A percentile compares a stretch with the other conserved stretches of the same genome.
phyloP scores from a whole-genome alignment of 352 stramenopile genomes.

The Phytophthora constricta region DNA sequence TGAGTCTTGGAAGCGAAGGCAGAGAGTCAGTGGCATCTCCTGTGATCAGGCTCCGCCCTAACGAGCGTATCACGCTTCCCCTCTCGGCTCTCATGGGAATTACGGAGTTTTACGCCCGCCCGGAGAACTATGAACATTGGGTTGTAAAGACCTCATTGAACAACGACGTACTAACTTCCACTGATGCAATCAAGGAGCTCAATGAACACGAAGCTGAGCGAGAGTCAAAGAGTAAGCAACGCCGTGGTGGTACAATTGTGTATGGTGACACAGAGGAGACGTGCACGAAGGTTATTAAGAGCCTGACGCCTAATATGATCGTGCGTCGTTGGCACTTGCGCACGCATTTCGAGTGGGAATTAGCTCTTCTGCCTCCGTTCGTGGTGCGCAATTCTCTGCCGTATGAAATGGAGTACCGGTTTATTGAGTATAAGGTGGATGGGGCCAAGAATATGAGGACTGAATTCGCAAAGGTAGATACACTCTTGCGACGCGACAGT shows the following conservation, averaged over 20 bases:
- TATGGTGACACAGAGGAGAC: constrained; percentile 79
- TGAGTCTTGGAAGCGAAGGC: constrained; percentile 58
- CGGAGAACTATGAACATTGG: constrained; percentile 73
- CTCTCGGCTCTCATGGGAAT: constrained; percentile 82
- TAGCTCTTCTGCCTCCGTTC: constrained; percentile 79
- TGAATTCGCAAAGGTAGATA: constrained; percentile 72
- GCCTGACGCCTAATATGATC: constrained; percentile 75
- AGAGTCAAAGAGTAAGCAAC: constrained; percentile 58
- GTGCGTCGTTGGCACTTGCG: constrained; percentile 77
- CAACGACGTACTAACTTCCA: constrained; percentile 76
- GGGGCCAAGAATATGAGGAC: constrained; percentile 52
- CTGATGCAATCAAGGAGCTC: constrained; percentile 60
- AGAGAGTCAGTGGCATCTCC: constrained; percentile 61
- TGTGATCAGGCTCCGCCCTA: constrained; percentile 63
- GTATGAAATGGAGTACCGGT: constrained; percentile 86
- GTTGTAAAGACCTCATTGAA: constrained; percentile 78
- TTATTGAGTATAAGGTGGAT: constrained; percentile 82
- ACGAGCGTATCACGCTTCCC: constrained; percentile 71
- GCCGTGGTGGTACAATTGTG: constrained; percentile 72
- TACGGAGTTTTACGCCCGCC: constrained; percentile 82
- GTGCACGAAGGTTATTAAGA: constrained; percentile 75
- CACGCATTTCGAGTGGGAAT: constrained; percentile 84
- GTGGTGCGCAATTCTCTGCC: constrained; percentile 88
- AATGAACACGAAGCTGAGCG: constrained; percentile 58
- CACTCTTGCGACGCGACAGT: constrained; percentile 49